A percentile compares a stretch with the other conserved stretches of the same genome.
Evolutionary conservation across 352 stramenopile genomes (phyloP).

Genomic region (Phytophthora boehmeriae): DNA sequence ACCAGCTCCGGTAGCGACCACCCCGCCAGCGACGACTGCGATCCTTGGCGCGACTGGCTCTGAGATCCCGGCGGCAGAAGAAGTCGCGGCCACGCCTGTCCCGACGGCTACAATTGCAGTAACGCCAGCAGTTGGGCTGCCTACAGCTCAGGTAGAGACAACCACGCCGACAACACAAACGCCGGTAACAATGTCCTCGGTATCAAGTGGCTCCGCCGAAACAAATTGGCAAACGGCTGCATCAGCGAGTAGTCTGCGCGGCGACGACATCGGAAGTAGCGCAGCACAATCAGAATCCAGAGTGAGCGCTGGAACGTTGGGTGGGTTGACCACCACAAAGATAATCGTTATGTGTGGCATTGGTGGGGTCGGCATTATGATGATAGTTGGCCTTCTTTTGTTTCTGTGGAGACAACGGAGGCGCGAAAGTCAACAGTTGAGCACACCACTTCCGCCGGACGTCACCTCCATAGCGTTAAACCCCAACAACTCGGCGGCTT

Average conservation of each 20-base stretch:
- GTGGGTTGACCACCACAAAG: constrained; percentile 23
- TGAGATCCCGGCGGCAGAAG: neutral
- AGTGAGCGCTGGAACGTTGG: constrained; percentile 11
- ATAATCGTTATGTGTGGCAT: constrained; percentile 25
- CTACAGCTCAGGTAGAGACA: constrained; percentile 3
- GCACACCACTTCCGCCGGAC: constrained; percentile 13
- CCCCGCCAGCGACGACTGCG: neutral
- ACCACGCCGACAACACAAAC: constrained; percentile 4
- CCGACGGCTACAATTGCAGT: constrained; percentile 6
- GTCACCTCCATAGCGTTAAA: constrained; percentile 17
- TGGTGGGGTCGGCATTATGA: constrained; percentile 19
- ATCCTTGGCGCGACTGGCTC: neutral
- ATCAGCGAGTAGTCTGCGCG: constrained; percentile 15
- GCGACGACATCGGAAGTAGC: constrained; percentile 7
- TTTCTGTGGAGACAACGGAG: constrained; percentile 25
- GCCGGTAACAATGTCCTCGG: constrained; percentile 5
- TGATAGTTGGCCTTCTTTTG: constrained; percentile 38
- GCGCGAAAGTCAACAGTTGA: constrained; percentile 11
- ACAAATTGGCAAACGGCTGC: constrained; percentile 7
- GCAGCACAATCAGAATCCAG: constrained; percentile 21
- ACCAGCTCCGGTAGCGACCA: constrained; percentile 5
- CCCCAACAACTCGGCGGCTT: constrained; percentile 12
- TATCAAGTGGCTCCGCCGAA: constrained; percentile 6
- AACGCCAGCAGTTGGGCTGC: neutral
- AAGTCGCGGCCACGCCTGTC: constrained; percentile 8